Conservation (phyloP, 352 stramenopile genomes). For the Globisporangium mamillatum region DNA sequence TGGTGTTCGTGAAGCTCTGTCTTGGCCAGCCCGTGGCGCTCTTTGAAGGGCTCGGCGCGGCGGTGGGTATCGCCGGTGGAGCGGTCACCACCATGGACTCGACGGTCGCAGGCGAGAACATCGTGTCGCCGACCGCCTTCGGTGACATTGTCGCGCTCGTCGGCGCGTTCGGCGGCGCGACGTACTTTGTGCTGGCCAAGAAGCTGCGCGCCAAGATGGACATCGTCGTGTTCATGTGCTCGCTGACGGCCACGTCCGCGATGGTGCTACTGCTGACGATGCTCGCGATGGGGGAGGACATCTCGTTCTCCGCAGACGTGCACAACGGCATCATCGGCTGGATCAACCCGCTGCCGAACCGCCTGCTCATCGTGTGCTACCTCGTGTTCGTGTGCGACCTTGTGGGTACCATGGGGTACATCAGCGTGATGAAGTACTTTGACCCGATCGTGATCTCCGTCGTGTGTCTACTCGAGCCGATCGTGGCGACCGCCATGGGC, state of each 20-base stretch:
- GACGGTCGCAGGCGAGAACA: constrained; percentile 28
- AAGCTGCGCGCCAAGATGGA: constrained; percentile 71
- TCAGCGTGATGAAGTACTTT: constrained; percentile 93
- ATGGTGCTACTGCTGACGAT: constrained; percentile 63
- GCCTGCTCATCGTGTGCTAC: constrained; percentile 74
- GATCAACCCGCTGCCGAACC: constrained; percentile 49
- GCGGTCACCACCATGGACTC: constrained; percentile 68
- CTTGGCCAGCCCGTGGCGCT: constrained; percentile 52
- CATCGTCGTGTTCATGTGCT: constrained; percentile 66
- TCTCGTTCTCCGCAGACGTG: constrained; percentile 56
- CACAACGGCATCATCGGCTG: constrained; percentile 84
- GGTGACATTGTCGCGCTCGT: constrained; percentile 71
- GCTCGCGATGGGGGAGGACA: constrained; percentile 45
- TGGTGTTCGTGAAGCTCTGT: constrained; percentile 72
- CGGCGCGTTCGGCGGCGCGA: constrained; percentile 60
- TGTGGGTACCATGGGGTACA: constrained; percentile 87
- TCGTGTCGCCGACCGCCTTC: constrained; percentile 45
- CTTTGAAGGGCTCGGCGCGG: constrained; percentile 63
- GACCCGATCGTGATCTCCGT: constrained; percentile 88
- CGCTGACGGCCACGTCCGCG: constrained; percentile 52
- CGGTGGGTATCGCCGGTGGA: constrained; percentile 68
- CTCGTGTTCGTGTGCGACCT: constrained; percentile 87
- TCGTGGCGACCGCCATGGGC: constrained; percentile 78
- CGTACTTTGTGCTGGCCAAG: constrained; percentile 82
- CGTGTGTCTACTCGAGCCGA: constrained; percentile 85